Evolutionary conservation across 805 yeast species (phyloP), one percentile per base, ranked within the genome.

Genomic region (Saturnispora diversa): DNA sequence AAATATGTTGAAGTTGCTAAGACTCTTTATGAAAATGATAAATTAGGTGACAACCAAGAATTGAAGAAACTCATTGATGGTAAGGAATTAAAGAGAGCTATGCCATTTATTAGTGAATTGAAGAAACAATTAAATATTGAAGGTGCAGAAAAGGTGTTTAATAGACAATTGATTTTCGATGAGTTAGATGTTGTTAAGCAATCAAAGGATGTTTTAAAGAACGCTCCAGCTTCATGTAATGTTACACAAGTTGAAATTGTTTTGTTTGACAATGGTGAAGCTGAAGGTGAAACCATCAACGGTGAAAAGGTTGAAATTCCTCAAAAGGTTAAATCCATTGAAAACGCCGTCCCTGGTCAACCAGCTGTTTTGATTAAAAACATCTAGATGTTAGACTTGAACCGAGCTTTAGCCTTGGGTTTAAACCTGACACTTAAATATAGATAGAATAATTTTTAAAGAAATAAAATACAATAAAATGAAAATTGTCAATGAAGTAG

Each of bases 11-110:
- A 72, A 44, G 64, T 92, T 39, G 90, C 87, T 23, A 75, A 88
- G 53, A 78, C 79, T 51, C 70, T 84, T 50, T 83, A 84, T 50
- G 87, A 77, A 52, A 62, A 59, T 34, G 79, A 75, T 27, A 63
- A 74, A 22, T 68, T 83, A 55, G 68, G 77, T 49, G 90, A 83
- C 59, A 80, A 72, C 65, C 72, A 70, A 54, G 66, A 65, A 43
- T 67, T 83, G 52, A 80, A 73, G 60, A 73, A 76, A 50, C 75
- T 68, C 58, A 77, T 83, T 45, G 66, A 68, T 22, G 84, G 84
- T 50, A 80, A 79, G 61, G 97, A 92, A 55, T 84, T 88, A 84
- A 92, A 92, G 74, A 81, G 94, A 53, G 97, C 95, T 45, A 92
- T 92, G 97, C 97, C 97, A 44, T 90, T 88, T 62, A 87, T 92